Conservation (phyloP, 2,329 filamentous ascomycete genomes). For the Diaporthe caulivora region DNA sequence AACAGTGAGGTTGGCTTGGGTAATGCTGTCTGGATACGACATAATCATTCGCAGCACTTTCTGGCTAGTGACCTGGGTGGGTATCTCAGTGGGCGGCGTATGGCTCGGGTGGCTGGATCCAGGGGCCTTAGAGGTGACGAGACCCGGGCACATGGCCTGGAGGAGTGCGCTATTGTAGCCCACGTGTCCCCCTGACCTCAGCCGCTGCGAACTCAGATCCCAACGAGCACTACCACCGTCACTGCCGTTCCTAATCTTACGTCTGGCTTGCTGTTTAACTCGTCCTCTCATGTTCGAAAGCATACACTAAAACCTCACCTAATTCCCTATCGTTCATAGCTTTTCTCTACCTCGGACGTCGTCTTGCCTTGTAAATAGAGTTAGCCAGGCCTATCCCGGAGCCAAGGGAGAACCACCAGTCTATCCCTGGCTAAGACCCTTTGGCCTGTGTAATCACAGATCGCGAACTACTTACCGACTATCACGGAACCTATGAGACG, state of each 20-base stretch:
- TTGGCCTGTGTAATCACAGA: not conserved
- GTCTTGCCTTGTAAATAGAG: not conserved
- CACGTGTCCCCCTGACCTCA: conserved; percentile 1
- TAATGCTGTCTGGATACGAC: not conserved
- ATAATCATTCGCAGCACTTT: not conserved
- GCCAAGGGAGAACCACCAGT: not conserved
- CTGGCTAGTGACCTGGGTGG: not conserved
- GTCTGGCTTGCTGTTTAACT: not conserved
- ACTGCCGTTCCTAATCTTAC: not conserved
- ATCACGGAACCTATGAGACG: not conserved
- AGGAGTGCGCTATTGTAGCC: conserved; percentile 21
- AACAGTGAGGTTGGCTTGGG: not conserved
- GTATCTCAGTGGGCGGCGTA: conserved; percentile 2
- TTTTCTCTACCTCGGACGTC: not conserved
- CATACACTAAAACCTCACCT: not conserved
- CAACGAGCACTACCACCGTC: conserved; percentile 1
- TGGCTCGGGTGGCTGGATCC: conserved; percentile 5
- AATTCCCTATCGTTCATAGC: not conserved
- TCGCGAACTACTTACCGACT: not conserved
- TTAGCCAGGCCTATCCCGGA: not conserved
- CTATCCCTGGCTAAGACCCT: not conserved
- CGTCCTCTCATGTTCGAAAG: not conserved
- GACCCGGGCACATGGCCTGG: conserved; percentile 19
- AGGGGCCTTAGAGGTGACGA: not conserved
- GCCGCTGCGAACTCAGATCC: not conserved